These are phyloP conservation scores for Panicum miliaceum DNA, from an alignment of 176 grass and related monocot species.

Conservation along the genomic window DNA sequence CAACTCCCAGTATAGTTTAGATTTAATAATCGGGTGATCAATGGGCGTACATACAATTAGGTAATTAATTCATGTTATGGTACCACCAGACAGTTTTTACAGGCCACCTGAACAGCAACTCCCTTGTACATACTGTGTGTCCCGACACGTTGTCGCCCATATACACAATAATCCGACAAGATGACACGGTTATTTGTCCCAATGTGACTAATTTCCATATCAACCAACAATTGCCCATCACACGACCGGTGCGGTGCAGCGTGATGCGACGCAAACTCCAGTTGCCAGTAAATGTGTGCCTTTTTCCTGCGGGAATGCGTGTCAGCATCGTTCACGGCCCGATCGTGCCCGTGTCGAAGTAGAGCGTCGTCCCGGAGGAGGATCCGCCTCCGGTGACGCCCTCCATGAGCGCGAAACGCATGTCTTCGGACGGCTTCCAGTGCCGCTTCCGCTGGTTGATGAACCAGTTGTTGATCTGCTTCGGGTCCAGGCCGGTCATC, in stretches of 20 bases:
- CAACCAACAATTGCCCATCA: constrained; percentile 19
- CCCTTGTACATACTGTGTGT: constrained; percentile 2
- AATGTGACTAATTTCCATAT: constrained; percentile 22
- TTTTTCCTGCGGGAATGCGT: background rate
- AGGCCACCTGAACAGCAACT: constrained; percentile 29
- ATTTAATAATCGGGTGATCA: background rate
- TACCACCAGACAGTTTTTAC: constrained; percentile 34
- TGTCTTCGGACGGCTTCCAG: constrained; percentile 95
- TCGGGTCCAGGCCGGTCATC: constrained; percentile 76
- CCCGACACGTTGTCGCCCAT: constrained; percentile 27
- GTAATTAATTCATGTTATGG: constrained; percentile 7
- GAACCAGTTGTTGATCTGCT: constrained; percentile 99
- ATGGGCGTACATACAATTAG: constrained; percentile 16
- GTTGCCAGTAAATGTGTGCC: background rate
- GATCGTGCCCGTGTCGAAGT: constrained; percentile 75
- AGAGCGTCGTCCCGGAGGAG: constrained; percentile 75
- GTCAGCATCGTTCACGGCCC: constrained; percentile 49
- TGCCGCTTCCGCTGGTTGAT: constrained; percentile 96
- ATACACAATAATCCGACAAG: constrained; percentile 45
- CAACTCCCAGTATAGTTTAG: background rate
- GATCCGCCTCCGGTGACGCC: constrained; percentile 59
- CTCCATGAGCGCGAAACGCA: constrained; percentile 86
- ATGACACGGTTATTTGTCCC: constrained; percentile 9
- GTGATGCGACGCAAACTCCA: background rate
- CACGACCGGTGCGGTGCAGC: background rate